Base-by-base conservation (phyloP, 257 asterid species). In the Solanum ossicruentum region DNA sequence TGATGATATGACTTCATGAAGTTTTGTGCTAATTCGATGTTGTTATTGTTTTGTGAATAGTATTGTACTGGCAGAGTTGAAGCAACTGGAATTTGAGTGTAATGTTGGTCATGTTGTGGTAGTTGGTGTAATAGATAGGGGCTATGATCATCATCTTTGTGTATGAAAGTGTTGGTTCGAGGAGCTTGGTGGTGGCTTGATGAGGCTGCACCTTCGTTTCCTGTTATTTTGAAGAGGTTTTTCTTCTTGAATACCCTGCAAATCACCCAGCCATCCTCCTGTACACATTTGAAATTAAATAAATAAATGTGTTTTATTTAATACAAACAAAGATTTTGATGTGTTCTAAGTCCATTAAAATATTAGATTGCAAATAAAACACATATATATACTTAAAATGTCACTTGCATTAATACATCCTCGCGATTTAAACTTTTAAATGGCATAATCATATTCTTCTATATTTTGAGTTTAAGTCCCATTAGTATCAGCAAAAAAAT, bases 251-350 rank as follows among this genome's bases (percentile, higher is more conserved):
- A 95, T 18, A 94, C 99, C 69, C 98, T 92, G 61, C 99, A 95
- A 55, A 95, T 91, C 57, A 95, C 99, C 99, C 99, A 95, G 20
- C 99, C 99, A 58, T 93, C 99, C 87, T 94, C 98, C 98, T 95
- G 83, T 9, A 84, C 41, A 84, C 41, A 73, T 45, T 73, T 71
- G 16, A 10, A 9, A 70, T 56, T 56, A 56, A 18, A 2, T 56
- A 56, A 56, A 56, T 56, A 17, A 56, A 43, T 43, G n/a, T 18
- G 23, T 56, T 2, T 1, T 1, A 1, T 18, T 18, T 56, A 2
- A 18, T 2, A 56, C 12, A 3, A 8, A 18, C 0, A 57, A 20
- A 57, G 0, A 23, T 57, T 3, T 18, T 57, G 6, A 57, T 57
- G 5, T 18, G 5, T 57, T 57, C 12, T 0, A 20, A 7, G 11